These are phyloP conservation scores for Toxicodendron radicans DNA, from an alignment of 345 rosid genomes.

Conservation along the genomic window DNA sequence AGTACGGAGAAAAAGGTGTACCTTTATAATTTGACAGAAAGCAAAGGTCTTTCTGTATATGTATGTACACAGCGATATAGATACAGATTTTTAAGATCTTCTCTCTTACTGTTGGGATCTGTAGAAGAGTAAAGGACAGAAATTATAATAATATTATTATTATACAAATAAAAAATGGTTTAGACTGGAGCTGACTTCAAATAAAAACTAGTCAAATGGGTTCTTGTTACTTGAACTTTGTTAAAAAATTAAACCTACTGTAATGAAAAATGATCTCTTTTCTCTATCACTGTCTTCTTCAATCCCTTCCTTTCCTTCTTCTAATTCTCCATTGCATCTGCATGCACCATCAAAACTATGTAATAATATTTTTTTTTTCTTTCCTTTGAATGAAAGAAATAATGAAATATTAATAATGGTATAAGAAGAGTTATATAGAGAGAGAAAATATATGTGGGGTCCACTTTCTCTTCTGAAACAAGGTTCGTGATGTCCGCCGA, in stretches of 20 bases:
- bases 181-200: slow-evolving; percentile 24
- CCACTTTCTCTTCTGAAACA: slow-evolving; percentile 18
- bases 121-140: slow-evolving; percentile 22
- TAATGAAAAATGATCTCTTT: neutral
- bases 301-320: slow-evolving; percentile 12
- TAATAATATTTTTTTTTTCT: neutral
- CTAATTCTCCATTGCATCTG: neutral
- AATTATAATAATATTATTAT: slow-evolving; percentile 7
- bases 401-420: neutral
- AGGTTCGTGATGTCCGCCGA: slow-evolving; percentile 49
- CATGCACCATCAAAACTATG: neutral
- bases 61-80: neutral
- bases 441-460: slow-evolving; percentile 23
- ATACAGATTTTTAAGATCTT: slow-evolving; percentile 12
- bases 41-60: slow-evolving; percentile 6
- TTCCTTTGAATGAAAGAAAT: too few species aligned
- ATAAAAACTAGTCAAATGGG: slow-evolving; percentile 16
- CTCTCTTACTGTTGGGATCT: slow-evolving; percentile 25
- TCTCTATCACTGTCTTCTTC: neutral
- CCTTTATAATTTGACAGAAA: slow-evolving; percentile 21
- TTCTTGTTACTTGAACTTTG: neutral
- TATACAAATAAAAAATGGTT: neutral
- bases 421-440: neutral
- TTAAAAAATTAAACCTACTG: neutral
- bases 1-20: slow-evolving; percentile 7